These are phyloP conservation scores for Pseudogymnoascus sp. DNA, from an alignment of 2,329 filamentous ascomycete genomes.

Conservation along the genomic window DNA sequence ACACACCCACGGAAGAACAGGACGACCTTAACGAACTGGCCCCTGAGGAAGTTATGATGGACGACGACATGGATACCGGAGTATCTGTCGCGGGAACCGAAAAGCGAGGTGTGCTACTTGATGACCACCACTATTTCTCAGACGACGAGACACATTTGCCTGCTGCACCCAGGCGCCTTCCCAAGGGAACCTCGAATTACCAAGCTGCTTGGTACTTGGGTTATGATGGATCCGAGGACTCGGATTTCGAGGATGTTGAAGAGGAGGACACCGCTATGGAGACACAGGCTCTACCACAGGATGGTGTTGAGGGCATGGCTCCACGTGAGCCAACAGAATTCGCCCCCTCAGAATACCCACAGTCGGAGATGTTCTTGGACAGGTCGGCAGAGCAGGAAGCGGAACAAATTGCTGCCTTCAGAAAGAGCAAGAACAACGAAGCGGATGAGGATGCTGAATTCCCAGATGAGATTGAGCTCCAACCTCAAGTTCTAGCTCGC, in stretches of 20 bases:
- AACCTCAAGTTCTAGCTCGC: conserved; percentile 74
- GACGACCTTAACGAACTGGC: conserved; percentile 79
- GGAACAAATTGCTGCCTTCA: conserved; percentile 71
- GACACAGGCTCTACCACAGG: conserved; percentile 61
- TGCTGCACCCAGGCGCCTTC: conserved; percentile 62
- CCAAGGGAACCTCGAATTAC: conserved; percentile 86
- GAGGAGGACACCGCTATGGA: conserved; percentile 47
- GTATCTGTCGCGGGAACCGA: conserved; percentile 40
- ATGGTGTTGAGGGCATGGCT: conserved; percentile 66
- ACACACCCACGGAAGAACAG: conserved; percentile 65
- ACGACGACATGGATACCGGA: conserved; percentile 48
- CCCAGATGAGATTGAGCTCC: conserved; percentile 92
- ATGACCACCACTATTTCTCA: conserved; percentile 97
- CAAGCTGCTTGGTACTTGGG: conserved; percentile 90
- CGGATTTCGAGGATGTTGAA: conserved; percentile 68
- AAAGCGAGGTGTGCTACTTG: conserved; percentile 82
- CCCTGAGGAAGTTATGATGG: conserved; percentile 77
- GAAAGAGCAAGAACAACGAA: conserved; percentile 68
- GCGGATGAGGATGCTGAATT: conserved; percentile 89
- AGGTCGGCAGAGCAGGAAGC: conserved; percentile 73
- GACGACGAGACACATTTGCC: conserved; percentile 65
- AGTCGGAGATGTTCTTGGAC: conserved; percentile 82
- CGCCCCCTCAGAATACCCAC: conserved; percentile 80
- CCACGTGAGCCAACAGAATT: conserved; percentile 64
- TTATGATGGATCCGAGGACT: conserved; percentile 66